Base-by-base conservation (phyloP, 2,329 filamentous ascomycete genomes). In the Aureobasidium sp. region DNA sequence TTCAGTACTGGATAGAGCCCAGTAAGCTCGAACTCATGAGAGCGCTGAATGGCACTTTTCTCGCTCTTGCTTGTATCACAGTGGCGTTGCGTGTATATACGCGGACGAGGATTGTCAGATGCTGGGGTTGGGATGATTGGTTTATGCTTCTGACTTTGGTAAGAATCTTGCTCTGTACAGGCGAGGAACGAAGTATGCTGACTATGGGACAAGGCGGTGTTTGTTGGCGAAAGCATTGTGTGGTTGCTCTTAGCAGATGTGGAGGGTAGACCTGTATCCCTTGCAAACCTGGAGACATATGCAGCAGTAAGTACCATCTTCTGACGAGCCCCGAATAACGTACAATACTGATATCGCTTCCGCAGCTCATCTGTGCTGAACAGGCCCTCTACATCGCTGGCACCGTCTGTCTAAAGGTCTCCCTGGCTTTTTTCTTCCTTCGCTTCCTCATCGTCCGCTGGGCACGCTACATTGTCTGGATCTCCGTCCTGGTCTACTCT, bases 401-500 rank as follows among this genome's bases (percentile, higher is more conserved):
- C 0, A 74, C 76, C 65, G 72, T 76, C 63, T 64, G 72, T 11
- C 67, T 78, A 60, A 80, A 79, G 63, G 72, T 79, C 29, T 78
- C 77, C 1, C 65, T 80, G 5, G 75, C 72, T 7, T 66, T 79
- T 31, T 78, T 78, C 70, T 78, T 78, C 67, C 69, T 75, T 3
- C 73, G 77, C 2, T 74, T 79, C 47, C 70, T 78, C 15, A 70
- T 67, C 39, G 68, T 71, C 31, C 60, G 48, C 11, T 77, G 74
- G 73, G 76, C 79, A 27, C 66, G 67, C 22, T 60, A 64, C 39
- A 65, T 67, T 8, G 65, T 74, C 31, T 70, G 68, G 49, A 60
- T 56, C 12, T 65, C 68, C 36, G 66, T 72, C 27, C 65, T 71
- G 15, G 67, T 76, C 27, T 75, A 72, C 48, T 66, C 70, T 11